Evolutionary conservation across 306 rosid species (phyloP).

Genomic region (Lotus japonicus): DNA sequence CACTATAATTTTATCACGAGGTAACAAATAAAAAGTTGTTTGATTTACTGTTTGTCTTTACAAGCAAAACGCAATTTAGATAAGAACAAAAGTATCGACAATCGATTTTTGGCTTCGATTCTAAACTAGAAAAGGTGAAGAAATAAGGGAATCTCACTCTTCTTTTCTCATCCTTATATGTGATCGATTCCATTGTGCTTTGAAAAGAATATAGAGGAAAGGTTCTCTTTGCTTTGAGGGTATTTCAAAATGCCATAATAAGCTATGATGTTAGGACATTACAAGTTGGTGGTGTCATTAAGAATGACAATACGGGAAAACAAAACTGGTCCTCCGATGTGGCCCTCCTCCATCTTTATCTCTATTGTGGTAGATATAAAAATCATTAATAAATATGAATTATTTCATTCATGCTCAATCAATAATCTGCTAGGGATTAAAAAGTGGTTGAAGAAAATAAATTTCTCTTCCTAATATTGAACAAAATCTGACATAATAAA

Average conservation of each 20-base stretch:
- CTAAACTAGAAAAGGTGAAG: constrained; percentile 16
- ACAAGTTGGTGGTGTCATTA: constrained; percentile 38
- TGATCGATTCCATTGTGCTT: constrained; percentile 29
- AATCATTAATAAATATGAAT: constrained; percentile 12
- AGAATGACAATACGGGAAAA: constrained; percentile 31
- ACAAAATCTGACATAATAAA: neutral
- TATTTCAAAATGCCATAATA: constrained; percentile 33
- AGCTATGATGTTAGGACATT: constrained; percentile 42
- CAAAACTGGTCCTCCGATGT: constrained; percentile 34
- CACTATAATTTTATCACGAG: too few relatives aligned
- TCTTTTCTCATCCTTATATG: neutral
- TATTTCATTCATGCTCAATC: constrained; percentile 26
- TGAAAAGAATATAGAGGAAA: constrained; percentile 29
- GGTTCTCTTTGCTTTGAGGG: constrained; percentile 10
- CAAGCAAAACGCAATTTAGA: constrained; percentile 22
- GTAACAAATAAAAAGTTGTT: too few relatives aligned
- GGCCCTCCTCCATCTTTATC: constrained; percentile 33
- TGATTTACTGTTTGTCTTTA: constrained; percentile 11
- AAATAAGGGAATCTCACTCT: neutral
- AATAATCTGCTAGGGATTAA: constrained; percentile 27
- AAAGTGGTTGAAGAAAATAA: constrained; percentile 24
- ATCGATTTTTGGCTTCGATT: constrained; percentile 28
- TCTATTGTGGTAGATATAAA: constrained; percentile 13
- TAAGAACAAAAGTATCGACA: constrained; percentile 27
- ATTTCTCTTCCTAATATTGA: constrained; percentile 19